A percentile compares a stretch with the other conserved stretches of the same genome.
Conservation (phyloP, 2,329 filamentous ascomycete species). For the Ilyonectria sp. region DNA sequence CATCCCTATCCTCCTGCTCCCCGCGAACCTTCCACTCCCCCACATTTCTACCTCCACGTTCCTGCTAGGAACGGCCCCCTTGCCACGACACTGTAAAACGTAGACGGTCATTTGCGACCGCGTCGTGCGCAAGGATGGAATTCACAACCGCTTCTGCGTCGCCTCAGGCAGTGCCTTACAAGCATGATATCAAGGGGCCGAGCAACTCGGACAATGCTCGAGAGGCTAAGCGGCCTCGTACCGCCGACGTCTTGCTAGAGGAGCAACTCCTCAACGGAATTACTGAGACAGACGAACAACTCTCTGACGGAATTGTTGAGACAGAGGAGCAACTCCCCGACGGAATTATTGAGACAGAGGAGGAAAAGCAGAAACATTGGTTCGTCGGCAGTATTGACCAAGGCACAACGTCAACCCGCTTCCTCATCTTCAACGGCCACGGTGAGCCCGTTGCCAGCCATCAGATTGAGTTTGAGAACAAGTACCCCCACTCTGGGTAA, state of each 20-base stretch:
- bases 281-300: slow-evolving; percentile 47
- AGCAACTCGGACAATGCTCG: slow-evolving; percentile 22
- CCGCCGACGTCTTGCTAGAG: slow-evolving; percentile 41
- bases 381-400: slow-evolving; percentile 93
- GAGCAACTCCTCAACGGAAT: slow-evolving; percentile 48
- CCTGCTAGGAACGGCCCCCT: slow-evolving; percentile 46
- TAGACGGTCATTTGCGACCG: slow-evolving; percentile 26
- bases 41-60: slow-evolving; percentile 17
- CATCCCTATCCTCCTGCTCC: slow-evolving; percentile 3
- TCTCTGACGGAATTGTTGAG: not conserved
- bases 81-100: slow-evolving; percentile 43
- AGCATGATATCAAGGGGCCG: slow-evolving; percentile 28
- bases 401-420: slow-evolving; percentile 90
- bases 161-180: slow-evolving; percentile 25
- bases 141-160: slow-evolving; percentile 36
- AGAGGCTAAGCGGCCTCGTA: slow-evolving; percentile 41
- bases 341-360: slow-evolving; percentile 51
- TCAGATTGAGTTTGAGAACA: slow-evolving; percentile 89
- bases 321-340: slow-evolving; percentile 43
- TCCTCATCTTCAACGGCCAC: slow-evolving; percentile 88
- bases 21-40: slow-evolving; percentile 24
- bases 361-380: slow-evolving; percentile 60
- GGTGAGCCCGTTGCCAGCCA: slow-evolving; percentile 86
- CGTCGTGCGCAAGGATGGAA: slow-evolving; percentile 48
- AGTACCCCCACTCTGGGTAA: slow-evolving; percentile 88